Evolutionary conservation across 202 grass and related monocot genomes (phyloP).

Genomic region (Zizania palustris): DNA sequence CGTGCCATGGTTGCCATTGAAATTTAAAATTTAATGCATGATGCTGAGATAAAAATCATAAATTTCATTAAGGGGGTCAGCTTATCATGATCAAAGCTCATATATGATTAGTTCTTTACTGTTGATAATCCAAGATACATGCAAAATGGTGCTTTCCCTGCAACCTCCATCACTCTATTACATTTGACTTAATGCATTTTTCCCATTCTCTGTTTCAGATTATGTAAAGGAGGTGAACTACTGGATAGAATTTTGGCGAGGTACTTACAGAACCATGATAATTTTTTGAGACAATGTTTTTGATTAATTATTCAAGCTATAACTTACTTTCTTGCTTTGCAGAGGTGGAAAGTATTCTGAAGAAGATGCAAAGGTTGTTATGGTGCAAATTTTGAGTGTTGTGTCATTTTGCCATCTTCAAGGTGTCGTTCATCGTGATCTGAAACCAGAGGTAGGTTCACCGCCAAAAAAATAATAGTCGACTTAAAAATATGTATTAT

Average conservation of each 20-base stretch:
- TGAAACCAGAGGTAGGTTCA: constrained; percentile 88
- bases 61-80: not conserved
- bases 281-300: constrained; percentile 7
- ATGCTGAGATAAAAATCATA: not conserved
- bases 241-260: constrained; percentile 91
- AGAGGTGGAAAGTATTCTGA: constrained; percentile 98
- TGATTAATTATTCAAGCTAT: constrained; percentile 26
- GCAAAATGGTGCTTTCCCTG: not conserved
- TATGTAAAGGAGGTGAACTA: constrained; percentile 98
- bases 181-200: constrained; percentile 36
- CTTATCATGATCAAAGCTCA: too few species aligned
- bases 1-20: constrained; percentile 10
- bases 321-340: constrained; percentile 35
- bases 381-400: constrained; percentile 91
- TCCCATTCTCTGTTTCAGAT: constrained; percentile 55
- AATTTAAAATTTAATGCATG: not conserved
- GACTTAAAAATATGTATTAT: not conserved
- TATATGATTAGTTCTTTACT: too few species aligned
- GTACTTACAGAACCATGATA: constrained; percentile 43
- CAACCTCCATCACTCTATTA: constrained; percentile 16
- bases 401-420: constrained; percentile 99
- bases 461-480: constrained; percentile 10
- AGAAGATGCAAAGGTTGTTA: constrained; percentile 91
- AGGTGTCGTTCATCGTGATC: constrained; percentile 95
- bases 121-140: constrained; percentile 5